phyloP scores from a whole-genome alignment of 139 green algal species.

The Haematococcus lacustris region DNA sequence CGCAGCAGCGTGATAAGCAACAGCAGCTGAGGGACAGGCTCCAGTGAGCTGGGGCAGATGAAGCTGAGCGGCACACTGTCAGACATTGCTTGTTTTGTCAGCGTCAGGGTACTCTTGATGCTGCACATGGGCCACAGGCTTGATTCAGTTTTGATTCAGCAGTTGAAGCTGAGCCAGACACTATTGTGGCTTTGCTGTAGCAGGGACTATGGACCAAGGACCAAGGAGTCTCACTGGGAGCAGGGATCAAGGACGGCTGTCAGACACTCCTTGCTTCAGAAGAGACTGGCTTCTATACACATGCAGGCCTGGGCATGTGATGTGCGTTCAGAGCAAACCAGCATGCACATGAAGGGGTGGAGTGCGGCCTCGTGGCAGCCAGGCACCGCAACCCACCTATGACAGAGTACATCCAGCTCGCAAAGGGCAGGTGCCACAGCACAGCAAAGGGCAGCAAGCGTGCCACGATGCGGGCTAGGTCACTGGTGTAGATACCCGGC shows the following conservation, averaged over 20 bases:
- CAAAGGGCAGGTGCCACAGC: constrained; percentile 41
- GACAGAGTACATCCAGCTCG: constrained; percentile 38
- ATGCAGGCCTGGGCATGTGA: too few species aligned
- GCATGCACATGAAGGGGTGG: too few species aligned
- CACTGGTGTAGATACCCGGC: constrained; percentile 28
- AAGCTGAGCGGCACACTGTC: neutral
- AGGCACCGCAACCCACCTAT: constrained; percentile 19
- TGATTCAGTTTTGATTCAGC: too few species aligned
- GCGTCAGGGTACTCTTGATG: too few species aligned
- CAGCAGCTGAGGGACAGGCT: neutral
- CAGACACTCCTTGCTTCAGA: neutral
- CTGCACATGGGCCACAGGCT: neutral
- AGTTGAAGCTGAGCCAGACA: too few species aligned
- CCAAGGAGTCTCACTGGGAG: too few species aligned
- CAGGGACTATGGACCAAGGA: too few species aligned
- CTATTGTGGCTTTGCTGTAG: too few species aligned
- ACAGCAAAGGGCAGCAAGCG: constrained; percentile 29
- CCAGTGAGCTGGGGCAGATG: too few species aligned
- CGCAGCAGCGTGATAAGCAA: neutral
- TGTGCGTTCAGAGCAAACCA: too few species aligned
- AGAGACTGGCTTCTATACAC: neutral
- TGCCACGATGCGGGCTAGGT: constrained; percentile 31
- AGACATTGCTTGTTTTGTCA: too few species aligned
- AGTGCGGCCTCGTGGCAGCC: too few species aligned
- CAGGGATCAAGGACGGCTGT: neutral